Percentiles rank a stretch among this genome's conserved stretches.
Conservation (phyloP, 352 stramenopile genomes). For the Elongisporangium prolatum region DNA sequence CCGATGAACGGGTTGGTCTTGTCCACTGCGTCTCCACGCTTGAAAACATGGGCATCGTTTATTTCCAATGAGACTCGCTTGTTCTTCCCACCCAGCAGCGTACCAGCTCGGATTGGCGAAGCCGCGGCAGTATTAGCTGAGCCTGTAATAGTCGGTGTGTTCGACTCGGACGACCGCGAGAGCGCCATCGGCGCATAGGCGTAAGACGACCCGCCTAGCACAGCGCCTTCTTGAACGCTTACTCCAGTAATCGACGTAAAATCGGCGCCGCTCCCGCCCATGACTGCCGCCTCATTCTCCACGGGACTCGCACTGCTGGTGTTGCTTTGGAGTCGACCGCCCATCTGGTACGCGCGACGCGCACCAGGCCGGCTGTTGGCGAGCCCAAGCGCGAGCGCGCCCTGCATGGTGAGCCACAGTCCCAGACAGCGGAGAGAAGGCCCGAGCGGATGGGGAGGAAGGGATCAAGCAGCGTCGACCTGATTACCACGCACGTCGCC, state of each 20-base stretch:
- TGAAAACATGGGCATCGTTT: slow-evolving; percentile 27
- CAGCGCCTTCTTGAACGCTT: background rate
- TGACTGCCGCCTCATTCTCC: slow-evolving; percentile 6
- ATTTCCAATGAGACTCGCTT: slow-evolving; percentile 1
- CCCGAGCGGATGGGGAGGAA: background rate
- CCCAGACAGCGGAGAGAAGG: background rate
- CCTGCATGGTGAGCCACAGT: slow-evolving; percentile 34
- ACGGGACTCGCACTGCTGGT: background rate
- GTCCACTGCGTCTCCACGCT: slow-evolving; percentile 54
- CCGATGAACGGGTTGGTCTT: slow-evolving; percentile 87
- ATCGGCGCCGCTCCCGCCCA: background rate
- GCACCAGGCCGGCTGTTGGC: slow-evolving; percentile 46
- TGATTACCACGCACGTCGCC: background rate
- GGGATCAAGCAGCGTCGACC: background rate
- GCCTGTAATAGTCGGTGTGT: background rate
- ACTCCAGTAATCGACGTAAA: background rate
- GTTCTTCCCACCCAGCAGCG: background rate
- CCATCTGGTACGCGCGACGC: slow-evolving; percentile 53
- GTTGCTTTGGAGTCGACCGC: slow-evolving; percentile 20
- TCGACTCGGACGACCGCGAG: slow-evolving; percentile 2
- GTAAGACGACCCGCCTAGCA: background rate
- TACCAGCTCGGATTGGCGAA: background rate
- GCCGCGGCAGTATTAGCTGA: background rate
- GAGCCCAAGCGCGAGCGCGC: slow-evolving; percentile 42
- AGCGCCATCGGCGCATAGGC: slow-evolving; percentile 18